phyloP scores from a whole-genome alignment of 1,284 basidiomycete species.

The Exobasidium cylindrosporum region DNA sequence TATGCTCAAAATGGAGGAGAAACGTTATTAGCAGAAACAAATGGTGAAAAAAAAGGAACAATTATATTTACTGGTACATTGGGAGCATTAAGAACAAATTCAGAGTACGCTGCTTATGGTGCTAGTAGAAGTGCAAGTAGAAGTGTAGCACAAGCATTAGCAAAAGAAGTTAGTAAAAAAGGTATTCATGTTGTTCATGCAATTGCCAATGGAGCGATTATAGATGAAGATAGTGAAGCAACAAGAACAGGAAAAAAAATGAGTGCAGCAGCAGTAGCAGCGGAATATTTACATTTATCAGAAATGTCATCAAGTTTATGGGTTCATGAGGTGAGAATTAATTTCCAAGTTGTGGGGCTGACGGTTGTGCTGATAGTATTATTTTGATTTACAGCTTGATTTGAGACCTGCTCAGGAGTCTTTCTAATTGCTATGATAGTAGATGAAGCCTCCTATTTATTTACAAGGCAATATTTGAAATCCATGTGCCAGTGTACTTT shows the following conservation, averaged over 20 bases:
- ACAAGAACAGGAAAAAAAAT: slow-evolving; percentile 11
- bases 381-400: slow-evolving; percentile 5
- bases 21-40: slow-evolving; percentile 12
- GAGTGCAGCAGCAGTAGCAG: slow-evolving; percentile 15
- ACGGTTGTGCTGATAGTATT: neutral
- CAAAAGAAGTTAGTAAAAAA: slow-evolving; percentile 9
- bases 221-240: slow-evolving; percentile 8
- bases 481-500: no score
- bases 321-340: slow-evolving; percentile 13
- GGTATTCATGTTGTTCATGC: slow-evolving; percentile 17
- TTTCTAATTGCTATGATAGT: no score
- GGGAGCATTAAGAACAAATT: slow-evolving; percentile 12
- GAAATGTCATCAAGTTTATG: slow-evolving; percentile 8
- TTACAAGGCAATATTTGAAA: no score
- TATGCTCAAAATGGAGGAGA: slow-evolving; percentile 13
- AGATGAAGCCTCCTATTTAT: no score
- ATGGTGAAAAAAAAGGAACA: slow-evolving; percentile 15
- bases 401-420: slow-evolving; percentile 9
- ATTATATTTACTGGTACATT: slow-evolving; percentile 15
- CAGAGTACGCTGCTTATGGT: slow-evolving; percentile 11
- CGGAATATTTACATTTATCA: slow-evolving; percentile 11
- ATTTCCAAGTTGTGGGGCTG: neutral
- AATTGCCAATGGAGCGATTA: slow-evolving; percentile 14
- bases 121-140: slow-evolving; percentile 9
- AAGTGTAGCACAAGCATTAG: slow-evolving; percentile 15